Conservation (phyloP, 2,329 filamentous ascomycete genomes). For the Botrytis deweyae region DNA sequence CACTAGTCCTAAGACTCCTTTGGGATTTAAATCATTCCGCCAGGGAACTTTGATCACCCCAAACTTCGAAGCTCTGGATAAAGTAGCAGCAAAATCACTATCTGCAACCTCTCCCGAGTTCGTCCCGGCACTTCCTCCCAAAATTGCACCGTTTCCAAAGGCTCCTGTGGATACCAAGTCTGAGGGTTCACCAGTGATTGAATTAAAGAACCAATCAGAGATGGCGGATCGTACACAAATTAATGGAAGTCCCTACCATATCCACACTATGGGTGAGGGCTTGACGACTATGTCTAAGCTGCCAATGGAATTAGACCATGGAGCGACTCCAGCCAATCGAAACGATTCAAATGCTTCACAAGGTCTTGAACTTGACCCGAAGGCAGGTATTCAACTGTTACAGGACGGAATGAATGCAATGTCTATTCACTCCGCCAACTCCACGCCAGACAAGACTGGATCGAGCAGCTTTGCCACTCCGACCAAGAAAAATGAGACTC, state of each 20-base stretch:
- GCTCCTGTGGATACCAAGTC: neutral
- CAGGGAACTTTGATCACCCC: conserved; percentile 17
- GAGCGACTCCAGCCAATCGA: neutral
- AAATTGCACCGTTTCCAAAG: neutral
- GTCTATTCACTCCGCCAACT: neutral
- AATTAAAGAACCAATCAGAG: neutral
- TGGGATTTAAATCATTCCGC: conserved; percentile 19
- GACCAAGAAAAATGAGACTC: neutral
- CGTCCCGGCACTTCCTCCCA: conserved; percentile 1
- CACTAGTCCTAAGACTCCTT: neutral
- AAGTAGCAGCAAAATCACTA: conserved; percentile 5
- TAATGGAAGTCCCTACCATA: neutral
- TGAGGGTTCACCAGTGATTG: neutral
- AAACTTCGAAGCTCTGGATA: conserved; percentile 6
- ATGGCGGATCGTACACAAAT: neutral
- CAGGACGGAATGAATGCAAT: neutral
- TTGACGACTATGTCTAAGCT: neutral
- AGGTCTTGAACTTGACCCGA: neutral
- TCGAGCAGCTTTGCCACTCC: neutral
- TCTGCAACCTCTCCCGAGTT: conserved; percentile 21
- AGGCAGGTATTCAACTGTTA: neutral
- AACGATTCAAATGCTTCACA: neutral
- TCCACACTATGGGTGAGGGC: neutral
- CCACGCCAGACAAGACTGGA: neutral
- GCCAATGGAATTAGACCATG: neutral